Evolutionary conservation across 2,329 filamentous ascomycete genomes (phyloP).

Genomic region (Aspergillus sp.): DNA sequence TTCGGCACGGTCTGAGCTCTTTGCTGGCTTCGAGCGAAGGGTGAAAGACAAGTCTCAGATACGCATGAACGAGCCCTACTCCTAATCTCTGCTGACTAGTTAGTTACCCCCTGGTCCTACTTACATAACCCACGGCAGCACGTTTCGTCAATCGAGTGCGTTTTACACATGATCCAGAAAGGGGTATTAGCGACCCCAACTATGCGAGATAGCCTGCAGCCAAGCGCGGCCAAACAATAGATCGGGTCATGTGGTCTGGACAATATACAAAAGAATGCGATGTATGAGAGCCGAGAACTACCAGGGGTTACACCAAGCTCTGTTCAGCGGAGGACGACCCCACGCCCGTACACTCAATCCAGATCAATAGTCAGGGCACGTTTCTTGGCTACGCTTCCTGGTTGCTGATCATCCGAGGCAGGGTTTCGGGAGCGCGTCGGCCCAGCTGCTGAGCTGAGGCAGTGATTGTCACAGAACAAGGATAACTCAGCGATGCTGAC

Average conservation of each 20-base stretch:
- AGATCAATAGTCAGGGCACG: slow-evolving; percentile 20
- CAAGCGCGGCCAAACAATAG: slow-evolving; percentile 12
- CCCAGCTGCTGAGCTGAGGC: slow-evolving; percentile 11
- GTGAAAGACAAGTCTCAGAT: neutral
- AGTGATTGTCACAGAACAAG: neutral
- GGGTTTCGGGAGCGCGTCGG: slow-evolving; percentile 27
- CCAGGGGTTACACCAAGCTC: slow-evolving; percentile 8
- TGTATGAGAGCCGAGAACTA: neutral
- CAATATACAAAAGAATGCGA: neutral
- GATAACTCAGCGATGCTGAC: slow-evolving; percentile 1
- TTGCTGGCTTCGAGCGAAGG: slow-evolving; percentile 1
- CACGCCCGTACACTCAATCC: slow-evolving; percentile 2
- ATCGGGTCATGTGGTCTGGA: slow-evolving; percentile 8
- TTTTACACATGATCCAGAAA: slow-evolving; percentile 2
- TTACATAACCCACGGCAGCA: slow-evolving; percentile 1
- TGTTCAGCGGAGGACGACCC: neutral
- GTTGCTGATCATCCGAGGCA: slow-evolving; percentile 35
- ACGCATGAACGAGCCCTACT: neutral
- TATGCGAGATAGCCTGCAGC: slow-evolving; percentile 8
- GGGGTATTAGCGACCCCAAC: neutral
- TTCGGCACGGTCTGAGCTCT: neutral
- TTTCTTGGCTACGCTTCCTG: slow-evolving; percentile 26
- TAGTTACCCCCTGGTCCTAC: neutral
- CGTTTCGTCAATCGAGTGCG: neutral
- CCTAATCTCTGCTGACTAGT: neutral